Evolutionary conservation across 192 early-diverging fungal genomes (phyloP).

Genomic region (Dissophora globulifera): DNA sequence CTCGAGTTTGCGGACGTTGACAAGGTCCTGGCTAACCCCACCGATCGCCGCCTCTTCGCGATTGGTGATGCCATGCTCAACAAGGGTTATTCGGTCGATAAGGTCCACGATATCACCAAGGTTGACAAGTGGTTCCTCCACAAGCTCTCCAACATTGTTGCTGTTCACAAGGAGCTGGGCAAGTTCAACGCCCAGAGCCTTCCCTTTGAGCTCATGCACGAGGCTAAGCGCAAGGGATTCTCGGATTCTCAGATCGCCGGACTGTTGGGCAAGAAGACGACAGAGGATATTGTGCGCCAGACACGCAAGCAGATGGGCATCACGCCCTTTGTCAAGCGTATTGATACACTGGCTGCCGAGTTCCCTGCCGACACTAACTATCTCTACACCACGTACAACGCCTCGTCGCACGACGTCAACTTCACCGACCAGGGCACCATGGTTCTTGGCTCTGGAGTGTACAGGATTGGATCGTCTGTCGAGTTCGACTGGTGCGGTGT

Average conservation of each 20-base stretch:
- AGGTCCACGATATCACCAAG: constrained; percentile 88
- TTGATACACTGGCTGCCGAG: constrained; percentile 96
- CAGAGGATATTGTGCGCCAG: constrained; percentile 78
- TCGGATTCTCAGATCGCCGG: constrained; percentile 89
- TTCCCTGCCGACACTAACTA: constrained; percentile 98
- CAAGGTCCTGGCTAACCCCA: constrained; percentile 88
- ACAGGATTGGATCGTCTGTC: constrained; percentile 97
- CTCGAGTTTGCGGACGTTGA: constrained; percentile 74
- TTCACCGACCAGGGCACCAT: constrained; percentile 93
- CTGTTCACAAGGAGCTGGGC: constrained; percentile 71
- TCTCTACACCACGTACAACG: constrained; percentile 99
- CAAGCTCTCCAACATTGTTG: constrained; percentile 90
- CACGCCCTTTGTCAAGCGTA: constrained; percentile 91
- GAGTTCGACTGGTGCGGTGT: constrained; percentile 97
- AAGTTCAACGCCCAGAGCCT: constrained; percentile 63
- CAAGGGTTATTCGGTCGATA: constrained; percentile 91
- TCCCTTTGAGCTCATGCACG: constrained; percentile 69
- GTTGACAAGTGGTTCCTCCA: constrained; percentile 99
- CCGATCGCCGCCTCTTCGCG: constrained; percentile 95
- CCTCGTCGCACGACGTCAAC: constrained; percentile 80
- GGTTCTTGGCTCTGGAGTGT: constrained; percentile 97
- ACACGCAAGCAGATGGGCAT: constrained; percentile 79
- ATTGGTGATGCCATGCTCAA: constrained; percentile 93
- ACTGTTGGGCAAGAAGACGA: constrained; percentile 53
- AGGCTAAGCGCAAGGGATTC: constrained; percentile 90